phyloP scores from a whole-genome alignment of 73 alveolate species.

The Urostyla sp. region DNA sequence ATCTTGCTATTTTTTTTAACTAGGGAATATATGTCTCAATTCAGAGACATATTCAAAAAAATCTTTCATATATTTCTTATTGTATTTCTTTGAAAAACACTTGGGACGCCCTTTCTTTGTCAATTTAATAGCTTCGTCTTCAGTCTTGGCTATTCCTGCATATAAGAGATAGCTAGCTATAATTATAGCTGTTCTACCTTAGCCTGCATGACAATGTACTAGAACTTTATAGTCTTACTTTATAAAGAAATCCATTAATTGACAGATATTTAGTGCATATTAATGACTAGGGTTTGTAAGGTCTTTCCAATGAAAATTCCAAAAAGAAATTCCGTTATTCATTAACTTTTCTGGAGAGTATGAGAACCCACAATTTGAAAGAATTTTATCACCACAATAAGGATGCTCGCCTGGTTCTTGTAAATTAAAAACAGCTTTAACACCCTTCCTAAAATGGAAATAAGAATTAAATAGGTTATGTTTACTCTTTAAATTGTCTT shows the following conservation, averaged over 20 bases:
- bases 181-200: constrained; percentile 89
- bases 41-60: constrained; percentile 3
- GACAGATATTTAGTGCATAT: constrained; percentile 66
- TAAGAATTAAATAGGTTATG: not conserved
- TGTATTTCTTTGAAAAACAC: constrained; percentile 53
- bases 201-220: constrained; percentile 95
- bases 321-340: constrained; percentile 68
- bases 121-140: constrained; percentile 46
- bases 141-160: constrained; percentile 39
- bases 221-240: constrained; percentile 75
- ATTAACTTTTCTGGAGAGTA: constrained; percentile 75
- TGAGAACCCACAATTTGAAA: constrained; percentile 73
- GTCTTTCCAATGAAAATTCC: constrained; percentile 78
- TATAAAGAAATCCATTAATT: constrained; percentile 72
- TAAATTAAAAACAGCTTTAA: constrained; percentile 79
- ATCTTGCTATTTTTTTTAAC: not conserved
- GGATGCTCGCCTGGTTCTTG: constrained; percentile 92
- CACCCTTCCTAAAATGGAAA: constrained; percentile 29
- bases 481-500: constrained; percentile 69
- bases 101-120: constrained; percentile 39
- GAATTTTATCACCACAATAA: constrained; percentile 86
- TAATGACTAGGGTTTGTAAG: constrained; percentile 76
- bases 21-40: constrained; percentile 24
- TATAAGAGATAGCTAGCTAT: constrained; percentile 76
- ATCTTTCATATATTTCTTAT: constrained; percentile 21